phyloP scores from a whole-genome alignment of 2,329 filamentous ascomycete genomes.

The Phialocephala sp. region DNA sequence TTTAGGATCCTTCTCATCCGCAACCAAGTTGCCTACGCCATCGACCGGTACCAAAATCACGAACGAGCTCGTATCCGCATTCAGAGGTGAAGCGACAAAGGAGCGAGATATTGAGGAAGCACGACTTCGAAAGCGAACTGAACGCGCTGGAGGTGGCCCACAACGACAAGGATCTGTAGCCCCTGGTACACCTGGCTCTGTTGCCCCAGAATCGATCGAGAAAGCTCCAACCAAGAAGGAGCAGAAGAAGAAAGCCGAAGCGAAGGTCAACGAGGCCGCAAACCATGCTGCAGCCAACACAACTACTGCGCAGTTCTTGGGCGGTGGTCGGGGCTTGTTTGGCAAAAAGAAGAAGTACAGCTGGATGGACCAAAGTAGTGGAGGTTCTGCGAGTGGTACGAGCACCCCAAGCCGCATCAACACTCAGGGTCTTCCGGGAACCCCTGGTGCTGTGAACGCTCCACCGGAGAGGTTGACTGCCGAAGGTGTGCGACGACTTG shows the following conservation, averaged over 20 bases:
- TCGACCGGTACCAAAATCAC: slow-evolving; percentile 47
- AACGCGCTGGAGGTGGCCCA: slow-evolving; percentile 54
- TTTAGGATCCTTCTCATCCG: slow-evolving; percentile 42
- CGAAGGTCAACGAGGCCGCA: slow-evolving; percentile 75
- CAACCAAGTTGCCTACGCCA: slow-evolving; percentile 51
- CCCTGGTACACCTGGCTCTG: slow-evolving; percentile 64
- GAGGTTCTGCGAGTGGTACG: slow-evolving; percentile 53
- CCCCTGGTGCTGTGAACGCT: slow-evolving; percentile 43
- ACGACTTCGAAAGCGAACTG: slow-evolving; percentile 69
- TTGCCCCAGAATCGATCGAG: slow-evolving; percentile 66
- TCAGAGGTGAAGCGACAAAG: slow-evolving; percentile 66
- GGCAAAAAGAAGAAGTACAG: slow-evolving; percentile 74
- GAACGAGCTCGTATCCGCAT: slow-evolving; percentile 52
- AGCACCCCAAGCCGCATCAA: slow-evolving; percentile 52
- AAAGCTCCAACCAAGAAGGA: slow-evolving; percentile 89
- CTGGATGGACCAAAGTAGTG: slow-evolving; percentile 61
- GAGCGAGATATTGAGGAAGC: slow-evolving; percentile 78
- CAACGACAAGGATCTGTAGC: slow-evolving; percentile 56
- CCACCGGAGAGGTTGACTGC: slow-evolving; percentile 54
- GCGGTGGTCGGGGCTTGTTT: slow-evolving; percentile 62
- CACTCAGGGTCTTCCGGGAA: slow-evolving; percentile 46
- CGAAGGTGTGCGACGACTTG: slow-evolving; percentile 67
- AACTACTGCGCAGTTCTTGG: slow-evolving; percentile 79
- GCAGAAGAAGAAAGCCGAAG: slow-evolving; percentile 74
- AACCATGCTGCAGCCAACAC: slow-evolving; percentile 83